Evolutionary conservation across 257 asterid genomes (phyloP).

Genomic region (Gynochthodes officinalis): DNA sequence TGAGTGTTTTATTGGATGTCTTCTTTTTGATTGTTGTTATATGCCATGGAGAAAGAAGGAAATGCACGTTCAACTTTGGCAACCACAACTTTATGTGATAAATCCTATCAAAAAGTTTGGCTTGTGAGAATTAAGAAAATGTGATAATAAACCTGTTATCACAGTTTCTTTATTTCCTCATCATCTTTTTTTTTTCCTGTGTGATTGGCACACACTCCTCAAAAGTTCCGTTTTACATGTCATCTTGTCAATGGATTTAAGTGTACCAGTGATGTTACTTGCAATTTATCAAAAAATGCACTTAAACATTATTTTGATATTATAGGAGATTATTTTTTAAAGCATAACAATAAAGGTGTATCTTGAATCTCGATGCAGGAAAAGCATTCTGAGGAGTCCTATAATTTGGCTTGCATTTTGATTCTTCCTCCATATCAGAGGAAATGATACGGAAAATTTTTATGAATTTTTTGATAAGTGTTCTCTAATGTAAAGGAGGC

Average conservation of each 20-base stretch:
- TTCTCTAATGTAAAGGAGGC: not conserved
- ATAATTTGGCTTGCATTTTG: slow-evolving; percentile 89
- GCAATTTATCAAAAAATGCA: not conserved
- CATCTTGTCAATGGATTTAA: not conserved
- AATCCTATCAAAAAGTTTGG: not conserved
- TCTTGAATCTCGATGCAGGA: slow-evolving; percentile 46
- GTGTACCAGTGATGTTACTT: not conserved
- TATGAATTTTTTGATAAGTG: not conserved
- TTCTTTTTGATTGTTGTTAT: not conserved
- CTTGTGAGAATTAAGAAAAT: not conserved
- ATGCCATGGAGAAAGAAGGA: not conserved
- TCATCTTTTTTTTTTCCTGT: no score
- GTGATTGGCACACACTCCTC: no score
- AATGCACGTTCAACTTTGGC: not conserved
- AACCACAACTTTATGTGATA: not conserved
- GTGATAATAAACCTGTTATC: not conserved
- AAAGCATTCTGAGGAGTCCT: slow-evolving; percentile 94
- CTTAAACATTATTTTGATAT: not conserved
- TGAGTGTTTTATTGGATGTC: not conserved
- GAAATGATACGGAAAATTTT: slow-evolving; percentile 88
- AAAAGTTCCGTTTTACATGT: no score
- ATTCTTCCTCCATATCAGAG: slow-evolving; percentile 98
- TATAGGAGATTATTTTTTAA: no score
- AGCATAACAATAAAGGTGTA: not conserved
- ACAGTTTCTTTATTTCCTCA: not conserved